Evolutionary conservation across 2,329 filamentous ascomycete species (phyloP).

Genomic region (Fusarium transvaalense): DNA sequence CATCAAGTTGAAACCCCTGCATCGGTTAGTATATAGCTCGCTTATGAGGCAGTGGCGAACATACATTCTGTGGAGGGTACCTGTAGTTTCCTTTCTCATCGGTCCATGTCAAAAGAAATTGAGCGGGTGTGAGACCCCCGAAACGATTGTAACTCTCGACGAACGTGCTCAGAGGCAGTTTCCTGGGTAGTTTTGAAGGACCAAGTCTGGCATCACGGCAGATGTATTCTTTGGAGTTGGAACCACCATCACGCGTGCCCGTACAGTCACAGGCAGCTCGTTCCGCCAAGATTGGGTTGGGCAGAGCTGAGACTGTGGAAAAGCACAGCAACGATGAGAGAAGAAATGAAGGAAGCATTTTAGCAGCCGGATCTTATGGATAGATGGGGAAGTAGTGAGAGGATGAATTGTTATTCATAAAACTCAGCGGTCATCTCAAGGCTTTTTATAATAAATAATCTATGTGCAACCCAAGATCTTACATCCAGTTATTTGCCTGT

Average conservation of each 20-base stretch:
- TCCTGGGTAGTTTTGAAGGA: conserved; percentile 51
- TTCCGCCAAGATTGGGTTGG: conserved; percentile 8
- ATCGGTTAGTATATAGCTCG: background rate
- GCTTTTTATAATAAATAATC: conserved; percentile 13
- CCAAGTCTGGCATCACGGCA: conserved; percentile 56
- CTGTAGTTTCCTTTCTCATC: conserved; percentile 45
- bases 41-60: accelerated
- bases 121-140: conserved; percentile 55
- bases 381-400: accelerated
- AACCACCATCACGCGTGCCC: conserved; percentile 40
- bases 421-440: accelerated
- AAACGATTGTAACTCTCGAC: conserved; percentile 55
- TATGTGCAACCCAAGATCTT: conserved; percentile 5
- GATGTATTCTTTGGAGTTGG: conserved; percentile 45
- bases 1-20: conserved; percentile 55
- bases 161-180: conserved; percentile 51
- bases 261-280: conserved; percentile 39
- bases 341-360: conserved; percentile 39
- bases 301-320: conserved; percentile 33
- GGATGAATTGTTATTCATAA: background rate
- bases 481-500: background rate
- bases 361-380: background rate
- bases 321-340: conserved; percentile 31
- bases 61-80: conserved; percentile 57
- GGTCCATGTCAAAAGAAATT: conserved; percentile 56